phyloP scores from a whole-genome alignment of 352 stramenopile species.

The Globisporangium alternatum region DNA sequence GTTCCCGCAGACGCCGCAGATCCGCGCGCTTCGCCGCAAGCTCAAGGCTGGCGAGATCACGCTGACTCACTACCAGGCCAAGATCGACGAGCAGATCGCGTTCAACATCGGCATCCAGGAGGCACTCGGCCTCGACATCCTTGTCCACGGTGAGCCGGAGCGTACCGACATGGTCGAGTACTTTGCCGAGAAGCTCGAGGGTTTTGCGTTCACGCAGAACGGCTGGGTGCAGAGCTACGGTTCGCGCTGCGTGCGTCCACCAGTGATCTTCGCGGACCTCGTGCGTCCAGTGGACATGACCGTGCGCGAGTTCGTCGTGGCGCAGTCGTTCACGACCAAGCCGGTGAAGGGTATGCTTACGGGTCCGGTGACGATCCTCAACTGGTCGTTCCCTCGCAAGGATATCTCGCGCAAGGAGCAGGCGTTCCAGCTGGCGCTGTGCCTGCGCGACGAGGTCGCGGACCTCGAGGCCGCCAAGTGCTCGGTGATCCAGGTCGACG shows the following conservation, averaged over 20 bases:
- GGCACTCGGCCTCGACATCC: conserved; percentile 89
- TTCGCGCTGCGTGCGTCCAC: conserved; percentile 89
- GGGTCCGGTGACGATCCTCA: conserved; percentile 93
- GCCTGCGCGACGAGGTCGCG: conserved; percentile 88
- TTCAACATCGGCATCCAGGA: conserved; percentile 92
- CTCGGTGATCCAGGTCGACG: conserved; percentile 90
- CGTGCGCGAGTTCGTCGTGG: conserved; percentile 88
- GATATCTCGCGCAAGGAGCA: conserved; percentile 89
- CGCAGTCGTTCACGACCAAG: conserved; percentile 88
- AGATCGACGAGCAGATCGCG: conserved; percentile 91
- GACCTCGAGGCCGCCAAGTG: conserved; percentile 90
- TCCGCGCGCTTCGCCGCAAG: conserved; percentile 74
- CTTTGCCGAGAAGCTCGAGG: conserved; percentile 92
- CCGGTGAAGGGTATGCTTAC: conserved; percentile 95
- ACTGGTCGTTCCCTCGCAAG: conserved; percentile 93
- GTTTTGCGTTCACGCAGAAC: conserved; percentile 91
- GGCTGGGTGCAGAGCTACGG: conserved; percentile 95
- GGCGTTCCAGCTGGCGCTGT: conserved; percentile 89
- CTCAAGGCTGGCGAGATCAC: conserved; percentile 83
- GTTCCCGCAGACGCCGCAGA: conserved; percentile 92
- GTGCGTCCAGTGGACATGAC: conserved; percentile 87
- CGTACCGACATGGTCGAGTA: conserved; percentile 96
- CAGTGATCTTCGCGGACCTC: conserved; percentile 90
- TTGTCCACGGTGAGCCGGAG: conserved; percentile 93
- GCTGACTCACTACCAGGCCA: conserved; percentile 69